Conservation (phyloP, 2,329 filamentous ascomycete genomes). For the Sclerotinia minor region DNA sequence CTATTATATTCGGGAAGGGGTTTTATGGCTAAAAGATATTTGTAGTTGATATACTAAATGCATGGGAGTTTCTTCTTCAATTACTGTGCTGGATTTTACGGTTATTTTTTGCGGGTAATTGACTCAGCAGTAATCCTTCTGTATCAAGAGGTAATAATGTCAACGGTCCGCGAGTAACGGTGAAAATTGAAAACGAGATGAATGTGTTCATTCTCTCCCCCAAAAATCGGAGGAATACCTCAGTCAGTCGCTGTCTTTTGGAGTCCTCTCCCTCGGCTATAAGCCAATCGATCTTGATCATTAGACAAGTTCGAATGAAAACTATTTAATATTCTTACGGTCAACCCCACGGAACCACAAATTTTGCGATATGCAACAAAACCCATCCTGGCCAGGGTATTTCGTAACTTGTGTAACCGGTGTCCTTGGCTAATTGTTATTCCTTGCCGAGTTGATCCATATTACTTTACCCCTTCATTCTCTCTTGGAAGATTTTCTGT, state of each 20-base stretch:
- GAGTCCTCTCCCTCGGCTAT: neutral
- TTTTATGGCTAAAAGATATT: constrained; percentile 7
- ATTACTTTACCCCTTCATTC: neutral
- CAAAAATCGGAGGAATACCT: neutral
- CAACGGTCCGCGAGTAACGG: neutral
- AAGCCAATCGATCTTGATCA: neutral
- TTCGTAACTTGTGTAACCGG: constrained; percentile 3
- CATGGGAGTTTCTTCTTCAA: neutral
- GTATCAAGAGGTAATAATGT: neutral
- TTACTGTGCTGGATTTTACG: neutral
- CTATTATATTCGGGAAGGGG: neutral
- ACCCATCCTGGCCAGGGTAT: neutral
- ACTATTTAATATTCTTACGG: neutral
- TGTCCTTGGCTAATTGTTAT: neutral
- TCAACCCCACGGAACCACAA: neutral
- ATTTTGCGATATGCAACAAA: constrained; percentile 8
- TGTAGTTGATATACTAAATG: constrained; percentile 12
- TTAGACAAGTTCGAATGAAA: too few relatives aligned
- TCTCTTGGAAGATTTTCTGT: neutral
- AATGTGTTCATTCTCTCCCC: neutral
- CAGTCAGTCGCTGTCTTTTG: neutral
- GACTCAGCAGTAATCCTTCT: neutral
- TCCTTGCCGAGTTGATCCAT: neutral
- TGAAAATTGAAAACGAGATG: neutral
- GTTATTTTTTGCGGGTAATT: neutral